Evolutionary conservation across 1,284 basidiomycete genomes (phyloP).

Genomic region (Ceratobasidium sp.): DNA sequence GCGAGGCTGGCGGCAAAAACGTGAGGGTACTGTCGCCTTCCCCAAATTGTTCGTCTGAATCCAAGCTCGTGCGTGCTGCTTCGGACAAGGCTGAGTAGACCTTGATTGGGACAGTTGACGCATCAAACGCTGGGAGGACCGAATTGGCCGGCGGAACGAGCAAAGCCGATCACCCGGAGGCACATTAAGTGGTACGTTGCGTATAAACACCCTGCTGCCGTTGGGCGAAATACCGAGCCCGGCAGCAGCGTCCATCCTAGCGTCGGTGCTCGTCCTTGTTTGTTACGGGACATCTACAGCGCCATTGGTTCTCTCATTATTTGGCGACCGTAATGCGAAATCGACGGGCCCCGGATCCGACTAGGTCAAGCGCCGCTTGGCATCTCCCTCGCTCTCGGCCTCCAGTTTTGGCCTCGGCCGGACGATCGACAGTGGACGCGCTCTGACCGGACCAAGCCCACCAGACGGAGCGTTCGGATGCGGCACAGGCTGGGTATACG

Average conservation of each 20-base stretch:
- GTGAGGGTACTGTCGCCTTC: conserved; percentile 14
- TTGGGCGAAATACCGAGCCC: conserved; percentile 23
- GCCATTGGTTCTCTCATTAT: neutral
- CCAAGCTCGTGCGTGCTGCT: too few relatives aligned
- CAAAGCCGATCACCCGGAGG: neutral
- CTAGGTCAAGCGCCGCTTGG: conserved; percentile 38
- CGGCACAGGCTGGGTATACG: conserved; percentile 9
- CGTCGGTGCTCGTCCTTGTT: conserved; percentile 15
- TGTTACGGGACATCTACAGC: neutral
- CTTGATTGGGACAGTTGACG: neutral
- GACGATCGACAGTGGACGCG: conserved; percentile 11
- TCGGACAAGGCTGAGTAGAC: neutral
- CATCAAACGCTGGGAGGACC: neutral
- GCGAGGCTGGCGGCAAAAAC: neutral
- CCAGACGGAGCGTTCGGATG: neutral
- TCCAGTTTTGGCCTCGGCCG: conserved; percentile 17
- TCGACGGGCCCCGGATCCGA: conserved; percentile 21
- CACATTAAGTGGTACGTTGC: neutral
- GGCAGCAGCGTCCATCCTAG: conserved; percentile 11
- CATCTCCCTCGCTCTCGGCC: conserved; percentile 21
- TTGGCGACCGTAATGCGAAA: neutral
- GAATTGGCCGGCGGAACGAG: neutral
- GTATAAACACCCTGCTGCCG: conserved; percentile 36
- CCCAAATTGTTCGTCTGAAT: neutral
- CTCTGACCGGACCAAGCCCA: conserved; percentile 12